Conservation (phyloP, 1,139 yeast species). For the Magnusiomyces clavatus region DNA sequence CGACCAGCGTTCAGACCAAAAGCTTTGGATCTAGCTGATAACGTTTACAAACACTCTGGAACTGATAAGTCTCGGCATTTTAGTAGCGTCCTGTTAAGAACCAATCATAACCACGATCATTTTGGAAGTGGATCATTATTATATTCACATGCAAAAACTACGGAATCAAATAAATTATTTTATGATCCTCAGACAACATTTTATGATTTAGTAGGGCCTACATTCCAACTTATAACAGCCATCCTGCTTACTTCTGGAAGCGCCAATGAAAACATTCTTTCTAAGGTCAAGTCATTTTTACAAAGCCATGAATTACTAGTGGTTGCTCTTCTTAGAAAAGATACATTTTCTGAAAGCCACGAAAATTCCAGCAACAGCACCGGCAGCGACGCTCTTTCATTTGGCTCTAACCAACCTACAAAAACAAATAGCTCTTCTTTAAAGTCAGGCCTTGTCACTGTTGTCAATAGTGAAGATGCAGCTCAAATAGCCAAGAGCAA, state of each 20-base stretch:
- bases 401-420: background rate
- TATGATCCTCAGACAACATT: conserved; percentile 26
- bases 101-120: background rate
- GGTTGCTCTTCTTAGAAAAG: conserved; percentile 65
- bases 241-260: conserved; percentile 72
- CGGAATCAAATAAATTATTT: background rate
- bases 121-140: background rate
- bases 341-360: conserved; percentile 30
- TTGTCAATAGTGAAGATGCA: conserved; percentile 37
- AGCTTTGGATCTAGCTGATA: background rate
- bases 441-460: conserved; percentile 20
- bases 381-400: background rate
- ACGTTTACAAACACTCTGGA: too few relatives aligned
- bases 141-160: background rate
- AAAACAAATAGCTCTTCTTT: conserved; percentile 15
- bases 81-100: conserved; percentile 17
- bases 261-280: conserved; percentile 56
- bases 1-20: conserved; percentile 8
- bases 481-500: conserved; percentile 7
- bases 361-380: background rate
- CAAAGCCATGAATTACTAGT: conserved; percentile 48
- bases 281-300: conserved; percentile 48
- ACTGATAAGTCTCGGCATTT: background rate
- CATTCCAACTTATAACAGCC: conserved; percentile 66
- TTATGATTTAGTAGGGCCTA: conserved; percentile 67